These are phyloP conservation scores for Cryomyces minteri DNA, from an alignment of 495 filamentous ascomycete genomes.

Conservation along the genomic window DNA sequence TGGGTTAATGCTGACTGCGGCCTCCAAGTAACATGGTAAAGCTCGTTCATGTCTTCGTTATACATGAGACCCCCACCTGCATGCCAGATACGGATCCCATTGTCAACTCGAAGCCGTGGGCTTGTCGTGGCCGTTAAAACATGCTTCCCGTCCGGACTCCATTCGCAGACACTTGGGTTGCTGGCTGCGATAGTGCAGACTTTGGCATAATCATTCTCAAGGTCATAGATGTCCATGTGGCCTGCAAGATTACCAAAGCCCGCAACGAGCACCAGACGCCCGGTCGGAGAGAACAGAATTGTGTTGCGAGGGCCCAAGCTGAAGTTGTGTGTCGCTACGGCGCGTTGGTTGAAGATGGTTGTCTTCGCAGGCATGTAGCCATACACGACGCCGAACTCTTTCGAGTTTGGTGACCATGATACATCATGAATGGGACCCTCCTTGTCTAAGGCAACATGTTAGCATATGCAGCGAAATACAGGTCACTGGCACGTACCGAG, in stretches of 20 bases:
- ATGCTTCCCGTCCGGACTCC: constrained; percentile 88
- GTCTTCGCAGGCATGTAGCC: constrained; percentile 97
- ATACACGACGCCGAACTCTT: constrained; percentile 92
- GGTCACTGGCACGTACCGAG: constrained; percentile 32
- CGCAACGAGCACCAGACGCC: constrained; percentile 80
- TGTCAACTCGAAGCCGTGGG: constrained; percentile 86
- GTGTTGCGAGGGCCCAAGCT: constrained; percentile 81
- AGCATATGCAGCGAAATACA: not conserved
- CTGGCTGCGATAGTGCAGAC: constrained; percentile 87
- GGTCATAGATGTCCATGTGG: constrained; percentile 93
- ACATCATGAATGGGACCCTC: constrained; percentile 98
- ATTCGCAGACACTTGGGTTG: constrained; percentile 86
- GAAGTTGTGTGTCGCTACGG: constrained; percentile 62
- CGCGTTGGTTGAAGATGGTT: constrained; percentile 82
- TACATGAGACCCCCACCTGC: constrained; percentile 83
- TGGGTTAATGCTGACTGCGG: constrained; percentile 44
- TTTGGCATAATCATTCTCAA: constrained; percentile 80
- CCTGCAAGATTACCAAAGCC: constrained; percentile 95
- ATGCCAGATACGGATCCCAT: constrained; percentile 90
- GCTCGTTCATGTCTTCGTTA: constrained; percentile 79
- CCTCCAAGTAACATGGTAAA: constrained; percentile 86
- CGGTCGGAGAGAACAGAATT: constrained; percentile 85
- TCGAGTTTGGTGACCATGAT: constrained; percentile 90
- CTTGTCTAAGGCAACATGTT: constrained; percentile 42
- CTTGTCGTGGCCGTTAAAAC: constrained; percentile 95